phyloP scores from a whole-genome alignment of 345 rosid species.

The Murraya koenigii region DNA sequence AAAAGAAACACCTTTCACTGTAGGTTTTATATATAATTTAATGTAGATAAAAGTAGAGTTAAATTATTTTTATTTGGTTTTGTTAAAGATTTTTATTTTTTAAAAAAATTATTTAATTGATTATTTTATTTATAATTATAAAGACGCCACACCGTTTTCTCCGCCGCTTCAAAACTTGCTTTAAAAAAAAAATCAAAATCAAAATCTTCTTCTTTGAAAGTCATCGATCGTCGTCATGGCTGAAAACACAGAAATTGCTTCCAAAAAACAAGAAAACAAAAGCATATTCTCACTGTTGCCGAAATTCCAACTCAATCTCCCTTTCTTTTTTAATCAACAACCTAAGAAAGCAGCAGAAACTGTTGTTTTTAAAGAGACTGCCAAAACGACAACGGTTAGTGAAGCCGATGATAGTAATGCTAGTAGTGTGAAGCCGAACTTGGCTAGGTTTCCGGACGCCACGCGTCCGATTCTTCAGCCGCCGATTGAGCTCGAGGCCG shows the following conservation, averaged over 20 bases:
- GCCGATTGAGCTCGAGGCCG: constrained; percentile 39
- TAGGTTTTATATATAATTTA: no score
- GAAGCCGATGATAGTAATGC: background rate
- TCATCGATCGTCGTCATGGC: constrained; percentile 5
- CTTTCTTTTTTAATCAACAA: constrained; percentile 27
- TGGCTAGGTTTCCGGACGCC: constrained; percentile 7
- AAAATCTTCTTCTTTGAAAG: background rate
- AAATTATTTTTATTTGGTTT: no score
- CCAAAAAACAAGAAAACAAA: background rate
- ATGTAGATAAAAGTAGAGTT: no score
- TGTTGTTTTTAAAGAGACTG: constrained; percentile 12
- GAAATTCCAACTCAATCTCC: constrained; percentile 25
- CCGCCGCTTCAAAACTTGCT: background rate
- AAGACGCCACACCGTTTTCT: constrained; percentile 18
- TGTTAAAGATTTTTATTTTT: no score
- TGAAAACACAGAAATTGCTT: constrained; percentile 9
- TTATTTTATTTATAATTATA: no score
- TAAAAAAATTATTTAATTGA: no score
- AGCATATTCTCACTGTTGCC: constrained; percentile 17
- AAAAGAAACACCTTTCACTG: no score
- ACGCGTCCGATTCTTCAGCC: constrained; percentile 19
- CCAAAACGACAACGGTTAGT: background rate
- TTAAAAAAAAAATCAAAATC: background rate
- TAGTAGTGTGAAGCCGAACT: constrained; percentile 2
- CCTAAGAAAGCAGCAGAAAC: constrained; percentile 15